phyloP scores from a whole-genome alignment of 768 basidiomycete species.

The Trametes cinnabarina region DNA sequence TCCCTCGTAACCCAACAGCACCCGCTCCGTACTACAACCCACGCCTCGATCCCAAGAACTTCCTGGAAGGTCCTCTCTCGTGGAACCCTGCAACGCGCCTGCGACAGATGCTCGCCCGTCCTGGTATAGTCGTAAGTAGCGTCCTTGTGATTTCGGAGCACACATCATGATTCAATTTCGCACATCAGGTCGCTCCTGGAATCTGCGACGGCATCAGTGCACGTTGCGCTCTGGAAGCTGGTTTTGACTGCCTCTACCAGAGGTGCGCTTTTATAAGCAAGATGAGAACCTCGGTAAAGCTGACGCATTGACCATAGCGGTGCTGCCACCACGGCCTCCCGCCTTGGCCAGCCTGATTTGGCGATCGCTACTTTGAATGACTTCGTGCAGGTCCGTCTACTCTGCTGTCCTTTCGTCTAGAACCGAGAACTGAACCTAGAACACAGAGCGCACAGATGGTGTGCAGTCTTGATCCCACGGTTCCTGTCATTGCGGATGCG shows the following conservation, averaged over 20 bases:
- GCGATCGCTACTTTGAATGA: conserved; percentile 78
- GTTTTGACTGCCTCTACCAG: conserved; percentile 76
- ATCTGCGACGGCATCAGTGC: conserved; percentile 81
- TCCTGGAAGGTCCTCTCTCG: conserved; percentile 66
- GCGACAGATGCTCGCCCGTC: conserved; percentile 52
- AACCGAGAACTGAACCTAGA: too few species aligned
- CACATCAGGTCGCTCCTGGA: conserved; percentile 63
- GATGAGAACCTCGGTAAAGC: background rate
- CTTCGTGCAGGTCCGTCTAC: conserved; percentile 52
- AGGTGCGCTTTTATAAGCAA: conserved; percentile 42
- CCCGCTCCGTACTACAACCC: conserved; percentile 56
- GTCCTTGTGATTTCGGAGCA: background rate
- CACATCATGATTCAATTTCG: background rate
- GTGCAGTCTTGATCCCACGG: conserved; percentile 57
- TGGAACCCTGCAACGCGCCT: conserved; percentile 68
- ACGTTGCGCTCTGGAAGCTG: conserved; percentile 75
- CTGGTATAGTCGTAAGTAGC: conserved; percentile 67
- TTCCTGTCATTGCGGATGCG: conserved; percentile 76
- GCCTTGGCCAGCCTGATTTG: conserved; percentile 74
- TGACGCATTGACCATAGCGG: conserved; percentile 41
- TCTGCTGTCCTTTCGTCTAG: too few species aligned
- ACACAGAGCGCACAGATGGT: conserved; percentile 72
- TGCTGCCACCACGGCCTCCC: conserved; percentile 77
- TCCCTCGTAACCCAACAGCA: conserved; percentile 10
- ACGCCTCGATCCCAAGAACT: conserved; percentile 68